Percentiles rank a stretch among this genome's conserved stretches.
Evolutionary conservation across 2,329 filamentous ascomycete species (phyloP).

Genomic region (Aspergillus uvarum): DNA sequence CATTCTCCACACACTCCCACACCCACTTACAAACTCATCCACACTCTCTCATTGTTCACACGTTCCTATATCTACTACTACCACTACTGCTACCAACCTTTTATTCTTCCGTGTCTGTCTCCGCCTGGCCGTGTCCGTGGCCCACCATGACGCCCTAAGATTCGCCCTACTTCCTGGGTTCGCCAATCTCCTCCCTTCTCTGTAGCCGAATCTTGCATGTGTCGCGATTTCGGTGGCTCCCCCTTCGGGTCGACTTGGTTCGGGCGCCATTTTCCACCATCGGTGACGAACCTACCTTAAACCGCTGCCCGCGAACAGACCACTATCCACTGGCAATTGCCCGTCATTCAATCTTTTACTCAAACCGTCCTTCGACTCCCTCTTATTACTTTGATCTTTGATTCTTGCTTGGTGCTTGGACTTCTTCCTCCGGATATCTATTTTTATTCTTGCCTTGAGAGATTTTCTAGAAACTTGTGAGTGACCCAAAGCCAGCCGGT

Average conservation of each 20-base stretch:
- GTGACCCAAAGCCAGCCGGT: background rate
- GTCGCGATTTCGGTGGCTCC: conserved; percentile 17
- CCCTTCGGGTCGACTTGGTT: conserved; percentile 14
- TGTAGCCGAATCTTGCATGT: conserved; percentile 18
- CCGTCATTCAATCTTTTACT: background rate
- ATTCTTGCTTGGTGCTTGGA: background rate
- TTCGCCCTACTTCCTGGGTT: conserved; percentile 12
- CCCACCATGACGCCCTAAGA: conserved; percentile 28
- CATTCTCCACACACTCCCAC: background rate
- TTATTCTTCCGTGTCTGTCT: conserved; percentile 8
- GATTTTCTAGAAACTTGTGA: background rate
- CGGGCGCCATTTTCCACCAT: conserved; percentile 19
- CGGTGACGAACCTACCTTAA: conserved; percentile 12
- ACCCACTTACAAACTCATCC: background rate
- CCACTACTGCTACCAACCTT: background rate
- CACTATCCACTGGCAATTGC: conserved; percentile 11
- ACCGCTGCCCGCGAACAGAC: conserved; percentile 7
- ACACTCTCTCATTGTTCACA: background rate
- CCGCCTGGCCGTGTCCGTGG: conserved; percentile 22
- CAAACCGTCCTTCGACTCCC: background rate
- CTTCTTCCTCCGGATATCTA: background rate
- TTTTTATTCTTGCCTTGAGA: background rate
- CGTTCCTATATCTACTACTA: background rate
- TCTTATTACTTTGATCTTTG: background rate
- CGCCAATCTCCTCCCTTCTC: conserved; percentile 14